Base-by-base conservation (phyloP, 768 basidiomycete genomes). In the Suillus occidentalis region DNA sequence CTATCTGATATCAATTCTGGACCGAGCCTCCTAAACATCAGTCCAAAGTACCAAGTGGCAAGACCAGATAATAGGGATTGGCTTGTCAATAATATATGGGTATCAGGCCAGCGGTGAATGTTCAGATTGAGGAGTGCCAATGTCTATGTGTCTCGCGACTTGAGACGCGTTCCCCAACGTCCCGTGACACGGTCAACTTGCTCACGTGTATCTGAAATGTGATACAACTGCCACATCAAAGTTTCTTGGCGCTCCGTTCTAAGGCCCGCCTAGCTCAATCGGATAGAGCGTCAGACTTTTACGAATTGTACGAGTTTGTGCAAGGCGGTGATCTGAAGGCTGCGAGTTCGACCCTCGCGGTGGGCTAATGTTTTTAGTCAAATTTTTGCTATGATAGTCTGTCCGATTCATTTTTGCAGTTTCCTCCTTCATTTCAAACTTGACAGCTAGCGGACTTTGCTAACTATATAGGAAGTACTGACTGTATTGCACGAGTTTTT, bases 311-410 rank as follows among this genome's bases (percentile, higher is more conserved):
- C 74, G 40, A 69, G 65, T 71, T 63, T 59, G 69, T 71, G 61
- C 73, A 75, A 73, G 70, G 82, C 80, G 82, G 83, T 79, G 76
- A 71, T 69, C 66, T 66, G 43, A 65, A 84, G 84, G 83, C 82
- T 84, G 83, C 83, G 83, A 83, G 83, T 84, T 84, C 83, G 83
- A 84, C 83, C 82, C 84, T 83, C 83, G 83, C 83, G 83, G 84
- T 84, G 83, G 83, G 83, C 84, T 84, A 84, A 59, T 66, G 20
- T 49, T 62, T 62, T 61, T 36, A 16, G 6, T 28, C 14, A 1
- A 49, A 2, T 22, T 49, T 49, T 42, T 18, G 37, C 37, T 37
- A n/a, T n/a, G n/a, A n/a, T n/a, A 12, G 12, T 37, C 3, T 37
- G 0, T 45, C 45, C 20, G 13, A 47, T 47, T 47, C 47, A 47